Evolutionary conservation across 176 grass and related monocot genomes (phyloP).

Genomic region (Thalia dealbata): DNA sequence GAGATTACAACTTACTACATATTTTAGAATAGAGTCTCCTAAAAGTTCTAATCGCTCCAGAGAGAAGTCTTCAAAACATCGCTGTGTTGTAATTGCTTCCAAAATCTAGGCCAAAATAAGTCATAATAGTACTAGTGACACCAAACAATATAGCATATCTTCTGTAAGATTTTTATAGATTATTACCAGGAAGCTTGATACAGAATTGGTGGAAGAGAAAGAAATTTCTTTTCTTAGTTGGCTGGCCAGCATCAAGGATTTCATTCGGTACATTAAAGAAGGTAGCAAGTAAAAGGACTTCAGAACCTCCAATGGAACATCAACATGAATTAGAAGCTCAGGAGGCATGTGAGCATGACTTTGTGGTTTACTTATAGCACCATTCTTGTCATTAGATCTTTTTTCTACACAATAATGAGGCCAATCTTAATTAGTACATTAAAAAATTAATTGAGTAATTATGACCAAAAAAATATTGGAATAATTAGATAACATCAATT

Average conservation of each 20-base stretch:
- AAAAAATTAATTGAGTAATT: neutral
- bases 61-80: conserved; percentile 92
- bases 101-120: conserved; percentile 50
- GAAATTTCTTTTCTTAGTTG: conserved; percentile 71
- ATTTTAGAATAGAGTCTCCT: conserved; percentile 85
- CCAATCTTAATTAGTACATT: neutral
- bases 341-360: conserved; percentile 75
- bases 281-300: conserved; percentile 84
- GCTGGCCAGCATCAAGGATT: conserved; percentile 64
- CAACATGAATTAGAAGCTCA: conserved; percentile 62
- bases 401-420: conserved; percentile 17
- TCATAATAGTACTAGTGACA: neutral
- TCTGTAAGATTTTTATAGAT: neutral
- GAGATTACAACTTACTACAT: conserved; percentile 57
- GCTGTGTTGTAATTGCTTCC: conserved; percentile 66
- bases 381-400: conserved; percentile 25
- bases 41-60: conserved; percentile 83
- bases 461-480: neutral
- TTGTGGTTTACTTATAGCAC: conserved; percentile 30
- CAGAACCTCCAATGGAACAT: conserved; percentile 59
- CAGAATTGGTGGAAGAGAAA: conserved; percentile 34
- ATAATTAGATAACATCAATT: neutral
- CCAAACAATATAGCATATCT: conserved; percentile 2
- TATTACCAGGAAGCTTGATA: conserved; percentile 75
- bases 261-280: conserved; percentile 81